phyloP scores from a whole-genome alignment of 352 stramenopile genomes.

The Phytopythium litorale region DNA sequence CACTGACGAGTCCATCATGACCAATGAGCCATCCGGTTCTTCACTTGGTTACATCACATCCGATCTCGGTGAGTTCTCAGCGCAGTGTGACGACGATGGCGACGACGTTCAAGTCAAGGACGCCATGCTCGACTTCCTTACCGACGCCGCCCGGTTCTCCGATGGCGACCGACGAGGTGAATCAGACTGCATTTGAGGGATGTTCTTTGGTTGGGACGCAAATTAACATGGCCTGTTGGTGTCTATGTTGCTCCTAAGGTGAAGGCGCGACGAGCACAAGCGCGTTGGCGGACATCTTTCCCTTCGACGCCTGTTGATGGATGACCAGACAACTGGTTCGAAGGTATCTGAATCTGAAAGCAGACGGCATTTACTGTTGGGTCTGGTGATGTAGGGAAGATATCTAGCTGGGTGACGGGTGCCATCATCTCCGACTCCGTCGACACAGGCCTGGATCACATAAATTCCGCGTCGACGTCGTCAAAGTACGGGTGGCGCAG shows the following conservation, averaged over 20 bases:
- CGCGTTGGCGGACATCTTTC: not conserved
- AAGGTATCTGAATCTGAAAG: not conserved
- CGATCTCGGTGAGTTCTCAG: not conserved
- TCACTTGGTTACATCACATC: not conserved
- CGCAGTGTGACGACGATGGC: not conserved
- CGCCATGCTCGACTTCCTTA: conserved; percentile 53
- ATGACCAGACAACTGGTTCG: not conserved
- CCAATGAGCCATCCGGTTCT: not conserved
- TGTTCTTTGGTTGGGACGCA: not conserved
- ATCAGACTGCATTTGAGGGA: not conserved
- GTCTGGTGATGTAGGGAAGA: not conserved
- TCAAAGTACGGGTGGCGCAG: conserved; percentile 85
- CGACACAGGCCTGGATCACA: conserved; percentile 25
- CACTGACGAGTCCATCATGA: not conserved
- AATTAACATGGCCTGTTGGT: not conserved
- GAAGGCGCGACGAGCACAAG: not conserved
- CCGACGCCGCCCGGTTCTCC: conserved; percentile 50
- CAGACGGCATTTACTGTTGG: not conserved
- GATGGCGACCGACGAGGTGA: conserved; percentile 15
- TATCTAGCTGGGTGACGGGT: not conserved
- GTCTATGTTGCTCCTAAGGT: not conserved
- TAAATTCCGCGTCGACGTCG: conserved; percentile 67
- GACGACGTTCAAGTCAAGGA: conserved; percentile 32
- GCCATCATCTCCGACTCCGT: not conserved
- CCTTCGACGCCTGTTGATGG: not conserved